phyloP scores from a whole-genome alignment of 768 basidiomycete species.

The Exidia glandulosa region DNA sequence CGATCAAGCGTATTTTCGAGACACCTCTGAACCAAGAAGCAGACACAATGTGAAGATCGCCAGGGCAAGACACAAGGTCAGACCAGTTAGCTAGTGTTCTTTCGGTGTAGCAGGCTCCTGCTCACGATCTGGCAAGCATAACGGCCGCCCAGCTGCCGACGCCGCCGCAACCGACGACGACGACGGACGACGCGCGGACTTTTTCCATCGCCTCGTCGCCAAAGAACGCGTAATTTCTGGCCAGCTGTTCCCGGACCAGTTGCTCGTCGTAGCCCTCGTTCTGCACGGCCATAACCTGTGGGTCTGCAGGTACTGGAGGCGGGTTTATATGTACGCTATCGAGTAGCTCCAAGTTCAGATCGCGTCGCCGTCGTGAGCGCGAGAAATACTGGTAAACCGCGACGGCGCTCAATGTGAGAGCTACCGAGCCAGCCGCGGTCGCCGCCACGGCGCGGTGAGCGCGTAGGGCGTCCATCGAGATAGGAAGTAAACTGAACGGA shows the following conservation, averaged over 20 bases:
- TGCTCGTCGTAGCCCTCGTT: conserved; percentile 52
- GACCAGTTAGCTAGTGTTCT: not conserved
- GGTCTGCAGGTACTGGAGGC: not conserved
- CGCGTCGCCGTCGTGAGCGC: too few relatives aligned
- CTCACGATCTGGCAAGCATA: conserved; percentile 88
- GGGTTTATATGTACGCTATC: too few relatives aligned
- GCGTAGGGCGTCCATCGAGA: too few relatives aligned
- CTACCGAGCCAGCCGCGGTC: too few relatives aligned
- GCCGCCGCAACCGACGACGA: conserved; percentile 89
- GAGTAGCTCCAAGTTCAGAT: too few relatives aligned
- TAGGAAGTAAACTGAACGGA: too few relatives aligned
- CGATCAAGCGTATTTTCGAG: conserved; percentile 66
- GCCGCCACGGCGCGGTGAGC: too few relatives aligned
- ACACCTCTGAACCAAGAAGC: conserved; percentile 51
- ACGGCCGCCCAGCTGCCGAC: conserved; percentile 95
- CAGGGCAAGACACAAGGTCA: not conserved
- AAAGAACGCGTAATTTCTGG: conserved; percentile 90
- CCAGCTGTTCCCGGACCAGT: conserved; percentile 79
- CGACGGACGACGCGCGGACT: conserved; percentile 65
- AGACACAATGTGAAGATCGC: too few relatives aligned
- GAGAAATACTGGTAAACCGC: too few relatives aligned
- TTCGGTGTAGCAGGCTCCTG: conserved; percentile 9
- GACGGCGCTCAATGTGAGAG: too few relatives aligned
- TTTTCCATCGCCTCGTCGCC: conserved; percentile 80
- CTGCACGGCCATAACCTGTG: not conserved